Evolutionary conservation across 768 basidiomycete species (phyloP).

Genomic region (Pholiota microspora): DNA sequence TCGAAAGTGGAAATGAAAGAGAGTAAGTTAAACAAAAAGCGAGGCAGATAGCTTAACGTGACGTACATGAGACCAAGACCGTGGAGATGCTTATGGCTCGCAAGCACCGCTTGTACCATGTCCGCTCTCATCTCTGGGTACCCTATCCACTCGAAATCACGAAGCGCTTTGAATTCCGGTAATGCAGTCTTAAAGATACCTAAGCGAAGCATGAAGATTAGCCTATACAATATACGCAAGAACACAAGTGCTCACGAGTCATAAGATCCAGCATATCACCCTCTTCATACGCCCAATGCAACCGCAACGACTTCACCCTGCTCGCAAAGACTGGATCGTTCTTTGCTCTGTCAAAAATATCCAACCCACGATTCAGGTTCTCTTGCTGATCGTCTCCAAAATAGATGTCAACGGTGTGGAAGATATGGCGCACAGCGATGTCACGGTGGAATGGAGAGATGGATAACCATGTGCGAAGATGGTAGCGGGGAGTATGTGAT

Average conservation of each 20-base stretch:
- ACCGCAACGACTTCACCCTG: conserved; percentile 53
- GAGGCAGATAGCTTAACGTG: background rate
- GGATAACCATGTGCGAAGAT: conserved; percentile 69
- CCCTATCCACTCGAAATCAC: conserved; percentile 76
- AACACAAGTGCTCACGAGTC: conserved; percentile 51
- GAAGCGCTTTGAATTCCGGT: conserved; percentile 57
- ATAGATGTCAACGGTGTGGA: conserved; percentile 66
- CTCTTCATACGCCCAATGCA: conserved; percentile 72
- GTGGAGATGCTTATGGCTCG: conserved; percentile 51
- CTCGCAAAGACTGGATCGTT: conserved; percentile 59
- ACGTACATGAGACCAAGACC: conserved; percentile 59
- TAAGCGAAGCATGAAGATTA: conserved; percentile 22
- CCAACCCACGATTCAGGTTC: conserved; percentile 57
- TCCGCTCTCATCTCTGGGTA: conserved; percentile 70
- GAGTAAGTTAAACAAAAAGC: background rate
- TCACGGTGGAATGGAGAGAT: conserved; percentile 63
- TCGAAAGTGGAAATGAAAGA: background rate
- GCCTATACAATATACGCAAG: too few relatives aligned
- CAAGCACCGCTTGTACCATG: conserved; percentile 57
- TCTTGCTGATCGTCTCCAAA: conserved; percentile 61
- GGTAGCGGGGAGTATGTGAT: conserved; percentile 56
- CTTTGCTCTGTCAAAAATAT: conserved; percentile 68
- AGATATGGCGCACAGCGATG: conserved; percentile 63
- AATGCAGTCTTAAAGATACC: conserved; percentile 63
- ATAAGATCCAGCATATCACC: conserved; percentile 66